Percentiles rank a stretch among this genome's conserved stretches.
Evolutionary conservation across 2,329 filamentous ascomycete genomes (phyloP).

Genomic region (Neofusicoccum sp.): DNA sequence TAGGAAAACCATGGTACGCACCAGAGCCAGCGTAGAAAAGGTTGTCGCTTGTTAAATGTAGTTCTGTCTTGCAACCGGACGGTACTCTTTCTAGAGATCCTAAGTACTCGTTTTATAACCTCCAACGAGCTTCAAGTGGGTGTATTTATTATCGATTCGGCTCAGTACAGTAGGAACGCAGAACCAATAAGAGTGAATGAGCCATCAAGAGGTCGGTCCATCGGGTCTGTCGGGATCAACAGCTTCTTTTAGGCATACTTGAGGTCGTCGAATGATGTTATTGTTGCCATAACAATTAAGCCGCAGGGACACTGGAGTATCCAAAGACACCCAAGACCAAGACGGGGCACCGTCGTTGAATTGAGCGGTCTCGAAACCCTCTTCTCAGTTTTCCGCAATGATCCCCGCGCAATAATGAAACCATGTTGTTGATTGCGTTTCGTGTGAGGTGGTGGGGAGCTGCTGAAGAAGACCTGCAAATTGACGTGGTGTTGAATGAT

Average conservation of each 20-base stretch:
- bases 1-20: conserved; percentile 7
- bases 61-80: neutral
- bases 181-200: neutral
- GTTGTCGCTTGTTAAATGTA: neutral
- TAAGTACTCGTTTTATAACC: neutral
- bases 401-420: neutral
- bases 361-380: neutral
- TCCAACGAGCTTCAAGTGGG: neutral
- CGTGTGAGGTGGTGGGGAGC: neutral
- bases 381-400: neutral
- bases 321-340: conserved; percentile 7
- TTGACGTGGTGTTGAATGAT: neutral
- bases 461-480: neutral
- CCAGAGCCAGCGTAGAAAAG: neutral
- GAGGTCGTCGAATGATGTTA: neutral
- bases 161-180: neutral
- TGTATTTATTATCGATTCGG: neutral
- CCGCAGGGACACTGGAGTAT: neutral
- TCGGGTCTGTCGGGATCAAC: neutral
- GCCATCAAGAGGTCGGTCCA: neutral
- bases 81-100: neutral
- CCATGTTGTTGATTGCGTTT: neutral
- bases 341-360: neutral
- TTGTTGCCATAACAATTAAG: neutral
- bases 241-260: neutral